phyloP scores from a whole-genome alignment of 768 basidiomycete species.

The Leccinum fibrillosum region DNA sequence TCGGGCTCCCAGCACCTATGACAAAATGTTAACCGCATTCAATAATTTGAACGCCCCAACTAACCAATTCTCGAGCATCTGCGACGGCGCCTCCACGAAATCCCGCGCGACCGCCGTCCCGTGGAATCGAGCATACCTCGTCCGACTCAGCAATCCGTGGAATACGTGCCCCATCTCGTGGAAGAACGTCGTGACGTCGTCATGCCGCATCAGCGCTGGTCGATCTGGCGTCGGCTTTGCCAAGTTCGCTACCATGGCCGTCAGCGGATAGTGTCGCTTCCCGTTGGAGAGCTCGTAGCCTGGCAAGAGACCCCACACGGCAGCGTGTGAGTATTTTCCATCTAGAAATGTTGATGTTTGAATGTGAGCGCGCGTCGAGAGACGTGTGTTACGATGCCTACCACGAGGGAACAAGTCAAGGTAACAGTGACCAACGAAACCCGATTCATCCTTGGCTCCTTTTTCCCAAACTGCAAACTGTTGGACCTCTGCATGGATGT shows the following conservation, averaged over 20 bases:
- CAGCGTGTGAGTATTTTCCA: conserved; percentile 78
- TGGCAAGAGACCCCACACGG: conserved; percentile 71
- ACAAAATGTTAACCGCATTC: no score
- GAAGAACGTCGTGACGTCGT: conserved; percentile 85
- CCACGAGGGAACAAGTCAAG: conserved; percentile 83
- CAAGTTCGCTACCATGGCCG: conserved; percentile 86
- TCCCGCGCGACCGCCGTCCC: no score
- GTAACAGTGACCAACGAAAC: conserved; percentile 80
- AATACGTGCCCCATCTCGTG: conserved; percentile 82
- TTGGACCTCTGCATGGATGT: conserved; percentile 57
- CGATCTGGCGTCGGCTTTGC: conserved; percentile 77
- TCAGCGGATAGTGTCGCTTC: conserved; percentile 63
- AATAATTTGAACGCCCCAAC: no score
- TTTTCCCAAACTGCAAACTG: conserved; percentile 82
- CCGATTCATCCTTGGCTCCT: conserved; percentile 62
- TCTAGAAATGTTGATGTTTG: conserved; percentile 32
- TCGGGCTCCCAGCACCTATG: no score
- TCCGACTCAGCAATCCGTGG: conserved; percentile 64
- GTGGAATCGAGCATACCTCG: conserved; percentile 42
- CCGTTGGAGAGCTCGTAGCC: conserved; percentile 58
- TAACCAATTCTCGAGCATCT: no score
- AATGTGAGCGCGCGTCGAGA: not conserved
- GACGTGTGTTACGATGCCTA: conserved; percentile 24
- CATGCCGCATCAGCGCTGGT: conserved; percentile 81
- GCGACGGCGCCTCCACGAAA: no score